A percentile compares a stretch with the other conserved stretches of the same genome.
Evolutionary conservation across 73 alveolate genomes (phyloP).

Genomic region (Urostyla sp.): DNA sequence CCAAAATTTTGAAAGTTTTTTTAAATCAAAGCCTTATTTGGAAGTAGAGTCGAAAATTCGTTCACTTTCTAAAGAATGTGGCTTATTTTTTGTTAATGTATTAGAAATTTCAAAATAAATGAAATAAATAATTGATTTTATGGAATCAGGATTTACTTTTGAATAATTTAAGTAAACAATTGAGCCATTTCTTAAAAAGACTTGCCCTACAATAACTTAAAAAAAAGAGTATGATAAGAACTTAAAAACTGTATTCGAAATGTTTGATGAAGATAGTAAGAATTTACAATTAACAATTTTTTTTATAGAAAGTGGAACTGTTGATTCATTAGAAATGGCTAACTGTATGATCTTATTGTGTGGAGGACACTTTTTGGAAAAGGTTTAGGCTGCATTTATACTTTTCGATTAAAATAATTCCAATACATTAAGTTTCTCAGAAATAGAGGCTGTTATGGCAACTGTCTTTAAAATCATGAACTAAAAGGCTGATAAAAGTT

Average conservation of each 20-base stretch:
- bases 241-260: constrained; percentile 10
- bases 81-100: constrained; percentile 20
- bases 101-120: constrained; percentile 11
- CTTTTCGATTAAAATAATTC: constrained; percentile 32
- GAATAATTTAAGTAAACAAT: constrained; percentile 2
- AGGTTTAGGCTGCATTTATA: constrained; percentile 41
- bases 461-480: constrained; percentile 18
- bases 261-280: constrained; percentile 42
- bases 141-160: not conserved
- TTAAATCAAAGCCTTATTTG: not conserved
- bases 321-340: constrained; percentile 29
- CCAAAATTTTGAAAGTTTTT: constrained; percentile 1
- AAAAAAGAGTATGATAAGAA: constrained; percentile 4
- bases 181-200: constrained; percentile 20
- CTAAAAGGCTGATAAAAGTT: not conserved
- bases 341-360: constrained; percentile 51
- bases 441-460: not conserved
- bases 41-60: constrained; percentile 10
- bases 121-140: constrained; percentile 15
- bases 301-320: constrained; percentile 30
- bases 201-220: not conserved
- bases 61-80: constrained; percentile 9
- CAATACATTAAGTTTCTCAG: constrained; percentile 23
- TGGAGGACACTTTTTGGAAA: constrained; percentile 37
- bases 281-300: not conserved